phyloP scores from a whole-genome alignment of 2,329 filamentous ascomycete genomes.

The Aureobasidium subglaciale region DNA sequence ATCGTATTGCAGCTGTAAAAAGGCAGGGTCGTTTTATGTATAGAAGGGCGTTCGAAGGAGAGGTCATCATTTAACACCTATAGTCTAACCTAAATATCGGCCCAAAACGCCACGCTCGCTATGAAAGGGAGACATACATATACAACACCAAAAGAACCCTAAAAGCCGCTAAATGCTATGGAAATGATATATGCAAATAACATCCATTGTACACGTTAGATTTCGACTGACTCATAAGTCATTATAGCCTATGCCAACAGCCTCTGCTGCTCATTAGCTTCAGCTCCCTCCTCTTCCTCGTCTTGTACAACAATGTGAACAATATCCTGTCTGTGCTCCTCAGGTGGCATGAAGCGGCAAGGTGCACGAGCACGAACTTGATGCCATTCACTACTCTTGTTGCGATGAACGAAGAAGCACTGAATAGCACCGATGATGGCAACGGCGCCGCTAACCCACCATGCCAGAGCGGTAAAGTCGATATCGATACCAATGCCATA shows the following conservation, averaged over 20 bases:
- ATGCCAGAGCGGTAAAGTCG: conserved; percentile 54
- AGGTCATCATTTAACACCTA: too few relatives aligned
- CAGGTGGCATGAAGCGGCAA: conserved; percentile 24
- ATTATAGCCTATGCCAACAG: not conserved
- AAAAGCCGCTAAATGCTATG: not conserved
- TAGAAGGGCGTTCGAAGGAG: too few relatives aligned
- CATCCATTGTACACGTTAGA: not conserved
- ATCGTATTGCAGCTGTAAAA: too few relatives aligned
- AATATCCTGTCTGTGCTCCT: conserved; percentile 17
- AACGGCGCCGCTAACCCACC: conserved; percentile 53
- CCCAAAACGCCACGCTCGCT: conserved; percentile 9
- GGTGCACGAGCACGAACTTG: conserved; percentile 21
- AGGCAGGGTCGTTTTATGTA: too few relatives aligned
- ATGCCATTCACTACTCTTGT: conserved; percentile 34
- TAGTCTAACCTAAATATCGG: too few relatives aligned
- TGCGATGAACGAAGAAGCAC: conserved; percentile 48
- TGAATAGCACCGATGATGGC: conserved; percentile 51
- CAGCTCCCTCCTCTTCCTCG: conserved; percentile 9
- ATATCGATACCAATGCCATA: conserved; percentile 55
- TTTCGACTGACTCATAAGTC: not conserved
- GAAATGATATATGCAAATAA: not conserved
- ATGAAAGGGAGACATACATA: not conserved
- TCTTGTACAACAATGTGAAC: conserved; percentile 20
- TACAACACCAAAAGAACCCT: not conserved
- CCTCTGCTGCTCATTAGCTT: not conserved